Evolutionary conservation across 306 rosid species (phyloP).

Genomic region (barrel medic (Medicago truncatula)): MtrunA17r5.0-ANR NC_053045.1:16293001-16293500

Average conservation of each 20-base stretch:
- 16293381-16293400: conserved; percentile 68
- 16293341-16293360: conserved; percentile 79
- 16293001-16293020: conserved; percentile 87
- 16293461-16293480: conserved; percentile 83
- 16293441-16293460: conserved; percentile 82
- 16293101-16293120: conserved; percentile 65
- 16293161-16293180: conserved; percentile 48
- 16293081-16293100: conserved; percentile 72
- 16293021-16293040: conserved; percentile 69
- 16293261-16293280: conserved; percentile 91
- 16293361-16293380: conserved; percentile 64
- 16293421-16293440: conserved; percentile 85
- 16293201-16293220: conserved; percentile 74
- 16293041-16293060: conserved; percentile 66
- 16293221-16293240: conserved; percentile 77
- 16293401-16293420: conserved; percentile 67
- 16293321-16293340: conserved; percentile 85
- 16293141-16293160: conserved; percentile 54
- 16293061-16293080: conserved; percentile 79
- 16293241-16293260: conserved; percentile 91
- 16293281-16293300: conserved; percentile 84
- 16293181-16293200: conserved; percentile 54
- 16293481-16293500: conserved; percentile 69
- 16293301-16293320: conserved; percentile 68
- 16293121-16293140: conserved; percentile 61